Evolutionary conservation across 2,329 filamentous ascomycete genomes (phyloP), one percentile per base, ranked within the genome.

Genomic region (Aspergillus fumigatiaffinis): DNA sequence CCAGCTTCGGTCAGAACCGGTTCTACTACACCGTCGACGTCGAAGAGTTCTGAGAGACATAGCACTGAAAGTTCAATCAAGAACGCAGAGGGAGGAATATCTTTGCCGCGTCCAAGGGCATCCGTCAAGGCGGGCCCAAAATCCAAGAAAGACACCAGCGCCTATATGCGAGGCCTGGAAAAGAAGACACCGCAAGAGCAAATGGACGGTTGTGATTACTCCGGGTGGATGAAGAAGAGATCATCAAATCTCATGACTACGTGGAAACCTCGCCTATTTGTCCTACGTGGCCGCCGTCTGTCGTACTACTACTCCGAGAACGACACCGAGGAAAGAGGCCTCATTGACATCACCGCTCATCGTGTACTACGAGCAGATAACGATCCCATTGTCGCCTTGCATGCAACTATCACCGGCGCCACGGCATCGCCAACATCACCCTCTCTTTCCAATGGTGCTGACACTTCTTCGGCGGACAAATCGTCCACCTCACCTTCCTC

Each of bases 221-320:
- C 88, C 68, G 94, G 94, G 1, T 99, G 94, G 94, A 99, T 99
- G 94, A 97, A 94, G 81, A 99, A 99, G 82, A 92, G 95, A 76
- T 96, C 91, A 58, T 93, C 91, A 1, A 94, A 93, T 68, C 80
- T 97, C 35, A 96, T 99, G 88, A 92, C 92, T 2, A 96, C 92
- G 1, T 99, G 94, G 94, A 99, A 97, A 71, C 90, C 92, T 12
- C 87, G 94, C 12, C 82, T 97, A n/a, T 99, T 99, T 70, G 88
- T 99, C 7, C 84, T 99, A 57, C 92, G 92, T 68, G 94, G 94
- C 29, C 87, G 93, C 53, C 87, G 94, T 4, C 79, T 99, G 29
- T 92, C 92, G 0, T 99, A 99, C 77, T 99, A 96, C 76, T 99
- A 99, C 73, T 90, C 90, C 0, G 93, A 97, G 69, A 86, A 90